Conservation (phyloP, 2,329 filamentous ascomycete species). For the Ophiostoma ips region DNA sequence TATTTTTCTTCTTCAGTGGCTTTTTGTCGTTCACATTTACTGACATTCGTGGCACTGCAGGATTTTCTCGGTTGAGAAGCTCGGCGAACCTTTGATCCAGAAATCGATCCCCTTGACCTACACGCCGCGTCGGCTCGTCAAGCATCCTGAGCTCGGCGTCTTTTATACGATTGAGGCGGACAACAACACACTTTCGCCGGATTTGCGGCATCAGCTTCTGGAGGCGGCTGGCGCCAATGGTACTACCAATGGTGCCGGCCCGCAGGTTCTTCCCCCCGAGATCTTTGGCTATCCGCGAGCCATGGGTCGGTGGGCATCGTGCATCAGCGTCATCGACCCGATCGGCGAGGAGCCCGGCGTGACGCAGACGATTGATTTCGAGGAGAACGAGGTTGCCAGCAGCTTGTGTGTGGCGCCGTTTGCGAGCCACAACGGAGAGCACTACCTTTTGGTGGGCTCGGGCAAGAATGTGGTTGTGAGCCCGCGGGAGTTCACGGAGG, state of each 20-base stretch:
- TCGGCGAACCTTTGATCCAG: constrained; percentile 74
- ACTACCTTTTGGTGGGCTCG: constrained; percentile 86
- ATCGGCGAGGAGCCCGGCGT: constrained; percentile 54
- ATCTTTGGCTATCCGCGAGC: constrained; percentile 84
- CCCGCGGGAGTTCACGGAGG: constrained; percentile 60
- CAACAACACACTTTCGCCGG: constrained; percentile 73
- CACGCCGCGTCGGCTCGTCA: constrained; percentile 76
- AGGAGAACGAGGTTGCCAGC: constrained; percentile 82
- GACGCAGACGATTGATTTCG: constrained; percentile 64
- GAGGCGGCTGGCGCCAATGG: constrained; percentile 54
- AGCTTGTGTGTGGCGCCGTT: constrained; percentile 78
- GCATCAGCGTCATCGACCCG: constrained; percentile 84
- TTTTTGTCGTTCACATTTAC: constrained; percentile 11
- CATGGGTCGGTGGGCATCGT: constrained; percentile 84
- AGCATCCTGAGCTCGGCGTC: constrained; percentile 73
- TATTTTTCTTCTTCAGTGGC: not conserved
- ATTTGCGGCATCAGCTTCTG: constrained; percentile 61
- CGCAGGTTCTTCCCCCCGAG: constrained; percentile 54
- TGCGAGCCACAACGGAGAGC: constrained; percentile 74
- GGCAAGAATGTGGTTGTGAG: constrained; percentile 77
- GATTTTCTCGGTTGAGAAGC: constrained; percentile 81
- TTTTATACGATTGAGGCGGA: constrained; percentile 95
- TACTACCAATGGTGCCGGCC: constrained; percentile 58
- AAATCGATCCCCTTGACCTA: constrained; percentile 78
- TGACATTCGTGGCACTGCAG: constrained; percentile 30